phyloP scores from a whole-genome alignment of 2,329 filamentous ascomycete species.

The Aspergillus pseudotamarii region DNA sequence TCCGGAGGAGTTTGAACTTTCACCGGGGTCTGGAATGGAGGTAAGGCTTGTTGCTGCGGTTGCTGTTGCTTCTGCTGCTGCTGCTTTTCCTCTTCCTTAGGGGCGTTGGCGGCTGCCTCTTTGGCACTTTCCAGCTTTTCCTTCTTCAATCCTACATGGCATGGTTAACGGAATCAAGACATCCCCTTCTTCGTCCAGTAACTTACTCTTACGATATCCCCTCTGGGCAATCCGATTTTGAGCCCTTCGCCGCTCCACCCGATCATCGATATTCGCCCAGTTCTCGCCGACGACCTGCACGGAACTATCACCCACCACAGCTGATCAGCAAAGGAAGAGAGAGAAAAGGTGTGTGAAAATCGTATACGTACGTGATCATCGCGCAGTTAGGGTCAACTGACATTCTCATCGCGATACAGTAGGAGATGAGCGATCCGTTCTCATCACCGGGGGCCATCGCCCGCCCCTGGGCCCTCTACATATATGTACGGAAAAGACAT shows the following conservation, averaged over 20 bases:
- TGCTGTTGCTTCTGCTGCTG: not conserved
- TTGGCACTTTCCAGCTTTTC: not conserved
- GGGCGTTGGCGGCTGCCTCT: not conserved
- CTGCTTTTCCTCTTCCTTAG: not conserved
- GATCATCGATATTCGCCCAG: constrained; percentile 17
- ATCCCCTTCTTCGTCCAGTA: not conserved
- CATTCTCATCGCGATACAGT: not conserved
- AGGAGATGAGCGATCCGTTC: not conserved
- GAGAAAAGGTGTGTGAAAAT: not conserved
- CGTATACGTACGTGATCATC: not conserved
- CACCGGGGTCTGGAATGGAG: not conserved
- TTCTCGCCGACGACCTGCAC: not conserved
- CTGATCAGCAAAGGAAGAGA: not conserved
- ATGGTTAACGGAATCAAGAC: not conserved
- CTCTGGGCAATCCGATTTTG: constrained; percentile 17
- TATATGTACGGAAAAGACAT: not conserved
- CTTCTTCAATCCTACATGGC: not conserved
- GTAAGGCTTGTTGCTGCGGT: not conserved
- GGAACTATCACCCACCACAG: not conserved
- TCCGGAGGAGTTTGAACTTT: not conserved
- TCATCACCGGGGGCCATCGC: not conserved
- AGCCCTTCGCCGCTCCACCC: constrained; percentile 14
- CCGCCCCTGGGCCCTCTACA: not conserved
- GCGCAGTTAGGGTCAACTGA: not conserved
- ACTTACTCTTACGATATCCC: constrained; percentile 13